Base-by-base conservation (phyloP, 2,329 filamentous ascomycete species). In the Corynespora cassiicola region DNA sequence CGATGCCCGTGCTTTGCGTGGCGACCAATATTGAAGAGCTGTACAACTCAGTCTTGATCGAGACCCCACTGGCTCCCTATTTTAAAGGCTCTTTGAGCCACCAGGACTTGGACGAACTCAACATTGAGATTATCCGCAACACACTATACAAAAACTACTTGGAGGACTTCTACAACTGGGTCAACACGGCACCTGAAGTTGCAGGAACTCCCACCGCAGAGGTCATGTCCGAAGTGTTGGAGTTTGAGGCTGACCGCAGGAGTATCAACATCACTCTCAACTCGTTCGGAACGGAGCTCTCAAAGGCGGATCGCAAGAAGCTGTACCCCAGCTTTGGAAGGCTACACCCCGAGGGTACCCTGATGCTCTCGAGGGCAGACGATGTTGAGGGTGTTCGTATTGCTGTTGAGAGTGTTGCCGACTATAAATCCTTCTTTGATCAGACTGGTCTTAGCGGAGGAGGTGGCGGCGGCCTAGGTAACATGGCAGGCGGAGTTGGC, bases 201-300 rank as follows among this genome's bases (percentile, higher is more conserved):
- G 79, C 81, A 23, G 88, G 90, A 23, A 95, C 91, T 6, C 90
- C 94, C 1, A 99, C 94, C 0, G 80, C 90, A 27, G 90, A 96
- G 60, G 85, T 96, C 66, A 99, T 99, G 94, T 85, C 86, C 6
- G 92, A 97, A 73, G 88, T 96, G 34, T 77, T 99, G 31, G 88
- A 96, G 65, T 99, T 99, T 58, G 94, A 99, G 75, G 94, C 95
- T 16, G 94, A 99, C 67, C 83, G 94, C 54, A 84, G 94, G 67
- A 90, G 91, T 59, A 99, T 99, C 78, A 99, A 99, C 75, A 99
- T 99, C 70, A 99, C 94, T 2, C 82, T 99, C 58, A 99, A 99
- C 78, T 96, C 91, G 0, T 97, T 99, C 60, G 94, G 94, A 49
- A 99, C 95, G 7, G 94, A 99, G 69, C 80, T 99, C 32, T 87